Conservation (phyloP, 345 rosid genomes). For the Raphanus raphanistrum region DNA sequence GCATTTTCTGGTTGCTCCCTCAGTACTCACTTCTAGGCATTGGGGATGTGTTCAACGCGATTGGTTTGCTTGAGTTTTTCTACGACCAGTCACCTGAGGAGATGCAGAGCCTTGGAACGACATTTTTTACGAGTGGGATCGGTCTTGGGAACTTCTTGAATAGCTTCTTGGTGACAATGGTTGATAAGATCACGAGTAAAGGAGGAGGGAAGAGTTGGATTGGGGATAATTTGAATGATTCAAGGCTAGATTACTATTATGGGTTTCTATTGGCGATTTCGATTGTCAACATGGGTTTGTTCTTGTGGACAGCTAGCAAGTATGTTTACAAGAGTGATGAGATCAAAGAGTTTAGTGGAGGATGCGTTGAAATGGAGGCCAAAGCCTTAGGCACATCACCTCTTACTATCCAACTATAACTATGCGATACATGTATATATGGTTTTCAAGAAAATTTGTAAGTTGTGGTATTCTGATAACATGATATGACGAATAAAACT, state of each 20-base stretch:
- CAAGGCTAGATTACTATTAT: slow-evolving; percentile 79
- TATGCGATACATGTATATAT: slow-evolving; percentile 39
- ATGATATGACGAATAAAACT: slow-evolving; percentile 28
- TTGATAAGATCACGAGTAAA: slow-evolving; percentile 57
- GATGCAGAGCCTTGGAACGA: slow-evolving; percentile 93
- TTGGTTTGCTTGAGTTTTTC: slow-evolving; percentile 82
- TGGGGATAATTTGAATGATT: slow-evolving; percentile 74
- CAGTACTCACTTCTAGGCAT: slow-evolving; percentile 74
- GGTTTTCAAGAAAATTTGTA: slow-evolving; percentile 4
- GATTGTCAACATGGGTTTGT: slow-evolving; percentile 59
- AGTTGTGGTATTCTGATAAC: slow-evolving; percentile 22
- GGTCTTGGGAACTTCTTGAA: slow-evolving; percentile 87
- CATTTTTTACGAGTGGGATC: slow-evolving; percentile 85
- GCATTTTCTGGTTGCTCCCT: slow-evolving; percentile 79
- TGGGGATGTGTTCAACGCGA: slow-evolving; percentile 79
- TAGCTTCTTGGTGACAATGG: slow-evolving; percentile 73
- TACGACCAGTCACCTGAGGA: slow-evolving; percentile 87
- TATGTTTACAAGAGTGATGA: slow-evolving; percentile 71
- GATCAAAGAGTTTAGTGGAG: slow-evolving; percentile 43
- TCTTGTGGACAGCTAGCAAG: slow-evolving; percentile 66
- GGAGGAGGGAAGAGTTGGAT: slow-evolving; percentile 77
- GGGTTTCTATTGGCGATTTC: slow-evolving; percentile 74
- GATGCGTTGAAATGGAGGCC: slow-evolving; percentile 48
- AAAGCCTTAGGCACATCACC: slow-evolving; percentile 59
- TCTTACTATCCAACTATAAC: slow-evolving; percentile 41